phyloP scores from a whole-genome alignment of 768 basidiomycete genomes.

The Suillus bovinus region DNA sequence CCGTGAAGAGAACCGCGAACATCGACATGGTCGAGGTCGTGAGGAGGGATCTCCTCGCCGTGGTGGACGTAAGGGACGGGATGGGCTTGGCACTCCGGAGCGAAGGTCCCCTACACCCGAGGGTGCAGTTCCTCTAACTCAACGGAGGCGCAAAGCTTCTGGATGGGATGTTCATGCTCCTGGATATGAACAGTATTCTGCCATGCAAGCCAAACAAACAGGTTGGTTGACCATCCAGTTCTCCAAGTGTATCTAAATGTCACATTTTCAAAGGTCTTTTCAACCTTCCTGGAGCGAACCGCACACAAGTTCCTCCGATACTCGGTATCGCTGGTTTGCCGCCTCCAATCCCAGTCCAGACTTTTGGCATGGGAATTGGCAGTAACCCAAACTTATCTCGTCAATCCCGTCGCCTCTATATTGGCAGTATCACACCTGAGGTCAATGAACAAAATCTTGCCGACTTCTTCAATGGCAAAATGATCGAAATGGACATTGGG shows the following conservation, averaged over 20 bases:
- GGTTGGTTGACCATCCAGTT: constrained; percentile 46
- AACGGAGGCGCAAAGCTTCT: constrained; percentile 85
- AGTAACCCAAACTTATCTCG: constrained; percentile 88
- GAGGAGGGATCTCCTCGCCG: constrained; percentile 44
- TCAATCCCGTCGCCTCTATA: constrained; percentile 93
- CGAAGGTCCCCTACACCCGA: constrained; percentile 90
- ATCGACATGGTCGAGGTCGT: constrained; percentile 24
- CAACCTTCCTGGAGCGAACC: constrained; percentile 93
- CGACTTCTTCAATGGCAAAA: constrained; percentile 95
- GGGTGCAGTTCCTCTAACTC: constrained; percentile 75
- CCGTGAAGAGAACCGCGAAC: constrained; percentile 42
- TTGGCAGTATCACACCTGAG: constrained; percentile 93
- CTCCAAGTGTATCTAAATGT: constrained; percentile 13
- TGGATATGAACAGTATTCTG: constrained; percentile 92
- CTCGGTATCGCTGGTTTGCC: constrained; percentile 80
- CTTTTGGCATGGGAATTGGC: constrained; percentile 84
- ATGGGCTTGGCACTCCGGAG: constrained; percentile 67
- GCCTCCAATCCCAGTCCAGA: constrained; percentile 80
- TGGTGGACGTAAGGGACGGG: constrained; percentile 47
- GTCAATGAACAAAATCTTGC: constrained; percentile 91
- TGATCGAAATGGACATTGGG: constrained; percentile 89
- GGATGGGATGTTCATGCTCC: constrained; percentile 97
- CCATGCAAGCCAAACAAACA: constrained; percentile 97
- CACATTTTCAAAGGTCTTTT: constrained; percentile 68
- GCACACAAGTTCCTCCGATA: constrained; percentile 84